phyloP scores from a whole-genome alignment of 1,139 yeast genomes.

The Zygosaccharomyces sapae region DNA sequence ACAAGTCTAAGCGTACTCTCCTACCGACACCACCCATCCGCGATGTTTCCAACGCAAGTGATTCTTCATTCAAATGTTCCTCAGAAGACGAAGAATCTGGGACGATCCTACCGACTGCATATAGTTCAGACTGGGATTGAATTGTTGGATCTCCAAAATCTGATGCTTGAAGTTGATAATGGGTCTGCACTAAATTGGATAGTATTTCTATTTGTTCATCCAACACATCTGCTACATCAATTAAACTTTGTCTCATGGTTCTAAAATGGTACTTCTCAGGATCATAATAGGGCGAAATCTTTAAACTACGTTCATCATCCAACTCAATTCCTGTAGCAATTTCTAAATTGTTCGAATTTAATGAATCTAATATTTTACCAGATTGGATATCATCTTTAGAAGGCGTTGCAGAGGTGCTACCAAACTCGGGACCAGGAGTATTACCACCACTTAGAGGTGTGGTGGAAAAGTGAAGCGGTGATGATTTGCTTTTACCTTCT shows the following conservation, averaged over 20 bases:
- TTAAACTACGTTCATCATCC: conserved; percentile 42
- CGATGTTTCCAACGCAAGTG: conserved; percentile 77
- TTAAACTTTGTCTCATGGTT: conserved; percentile 84
- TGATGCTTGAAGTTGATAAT: conserved; percentile 42
- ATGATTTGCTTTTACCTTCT: conserved; percentile 8
- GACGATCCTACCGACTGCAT: conserved; percentile 83
- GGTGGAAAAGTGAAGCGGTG: conserved; percentile 14
- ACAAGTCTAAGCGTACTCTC: conserved; percentile 63
- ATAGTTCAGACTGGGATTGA: conserved; percentile 68
- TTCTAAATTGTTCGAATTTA: conserved; percentile 50
- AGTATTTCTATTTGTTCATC: conserved; percentile 83
- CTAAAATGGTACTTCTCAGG: conserved; percentile 69
- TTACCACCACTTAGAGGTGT: conserved; percentile 4
- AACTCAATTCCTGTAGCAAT: conserved; percentile 39
- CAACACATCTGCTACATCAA: conserved; percentile 81
- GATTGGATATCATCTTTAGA: conserved; percentile 37
- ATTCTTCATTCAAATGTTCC: conserved; percentile 55
- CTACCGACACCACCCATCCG: conserved; percentile 83
- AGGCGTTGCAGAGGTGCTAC: conserved; percentile 29
- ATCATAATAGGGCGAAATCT: conserved; percentile 63
- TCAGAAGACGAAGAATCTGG: conserved; percentile 71
- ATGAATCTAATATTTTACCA: conserved; percentile 56
- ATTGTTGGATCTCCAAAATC: conserved; percentile 75
- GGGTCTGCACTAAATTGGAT: conserved; percentile 49
- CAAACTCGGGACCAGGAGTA: conserved; percentile 2